phyloP scores from a whole-genome alignment of 305 asterid species.

The Fraxinus platypoda region DNA sequence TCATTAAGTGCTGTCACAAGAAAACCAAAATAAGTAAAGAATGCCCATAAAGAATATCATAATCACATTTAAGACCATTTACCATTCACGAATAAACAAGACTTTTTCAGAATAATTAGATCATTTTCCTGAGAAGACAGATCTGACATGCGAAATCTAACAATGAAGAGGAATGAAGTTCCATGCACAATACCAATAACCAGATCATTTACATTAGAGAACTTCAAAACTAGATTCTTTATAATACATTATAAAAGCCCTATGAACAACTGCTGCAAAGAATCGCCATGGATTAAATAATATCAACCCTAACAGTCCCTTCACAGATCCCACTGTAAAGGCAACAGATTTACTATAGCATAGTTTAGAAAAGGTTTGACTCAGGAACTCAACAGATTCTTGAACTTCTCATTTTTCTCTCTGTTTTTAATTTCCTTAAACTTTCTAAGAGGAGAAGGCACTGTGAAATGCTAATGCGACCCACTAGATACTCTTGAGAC shows the following conservation, averaged over 20 bases:
- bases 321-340: not conserved
- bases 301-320: not conserved
- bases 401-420: not conserved
- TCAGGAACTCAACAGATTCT: not conserved
- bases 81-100: not conserved
- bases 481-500: not conserved
- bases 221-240: not conserved
- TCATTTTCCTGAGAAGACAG: not conserved
- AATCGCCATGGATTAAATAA: not conserved
- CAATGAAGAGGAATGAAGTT: not conserved
- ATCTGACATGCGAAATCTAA: not conserved
- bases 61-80: not conserved
- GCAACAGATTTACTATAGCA: not conserved
- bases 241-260: not conserved
- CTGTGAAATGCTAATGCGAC: not conserved
- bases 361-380: not conserved
- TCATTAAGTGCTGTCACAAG: slow-evolving; percentile 68
- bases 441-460: not conserved
- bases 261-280: not conserved
- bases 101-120: not conserved
- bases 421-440: not conserved
- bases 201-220: not conserved
- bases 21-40: not conserved
- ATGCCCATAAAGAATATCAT: not conserved
- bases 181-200: not conserved